phyloP scores from a whole-genome alignment of 306 rosid genomes.

The Quercus alba region DNA sequence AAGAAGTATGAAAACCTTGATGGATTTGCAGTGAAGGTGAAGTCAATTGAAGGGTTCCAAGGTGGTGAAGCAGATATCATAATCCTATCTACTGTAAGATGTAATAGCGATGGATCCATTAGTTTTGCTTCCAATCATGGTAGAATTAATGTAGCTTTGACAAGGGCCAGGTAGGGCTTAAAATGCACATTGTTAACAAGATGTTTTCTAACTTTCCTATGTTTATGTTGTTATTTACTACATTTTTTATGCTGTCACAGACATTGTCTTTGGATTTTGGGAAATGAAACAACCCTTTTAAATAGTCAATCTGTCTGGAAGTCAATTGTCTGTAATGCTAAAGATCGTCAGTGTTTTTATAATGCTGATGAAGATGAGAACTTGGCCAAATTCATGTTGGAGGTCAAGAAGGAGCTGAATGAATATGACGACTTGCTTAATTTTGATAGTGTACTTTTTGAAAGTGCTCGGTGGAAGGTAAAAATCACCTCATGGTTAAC shows the following conservation, averaged over 20 bases:
- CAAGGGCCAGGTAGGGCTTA: slow-evolving; percentile 66
- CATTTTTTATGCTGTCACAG: slow-evolving; percentile 31
- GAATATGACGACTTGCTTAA: slow-evolving; percentile 70
- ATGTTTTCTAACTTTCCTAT: not conserved
- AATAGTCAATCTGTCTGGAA: slow-evolving; percentile 55
- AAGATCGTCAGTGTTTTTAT: slow-evolving; percentile 55
- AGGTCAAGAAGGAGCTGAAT: slow-evolving; percentile 51
- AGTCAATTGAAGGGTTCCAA: slow-evolving; percentile 72
- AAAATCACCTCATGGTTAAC: not conserved
- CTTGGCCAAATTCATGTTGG: slow-evolving; percentile 54
- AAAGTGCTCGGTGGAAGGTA: slow-evolving; percentile 75
- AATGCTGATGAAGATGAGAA: slow-evolving; percentile 61
- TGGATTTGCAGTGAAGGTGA: slow-evolving; percentile 66
- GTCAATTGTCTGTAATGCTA: slow-evolving; percentile 52
- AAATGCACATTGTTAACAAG: too few species aligned
- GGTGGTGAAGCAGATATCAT: slow-evolving; percentile 80
- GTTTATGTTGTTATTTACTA: not conserved
- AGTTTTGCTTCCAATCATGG: slow-evolving; percentile 49
- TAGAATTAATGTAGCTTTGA: slow-evolving; percentile 79
- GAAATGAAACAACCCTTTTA: slow-evolving; percentile 48
- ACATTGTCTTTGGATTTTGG: slow-evolving; percentile 79
- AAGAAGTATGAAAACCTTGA: slow-evolving; percentile 26
- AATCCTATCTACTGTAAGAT: slow-evolving; percentile 71
- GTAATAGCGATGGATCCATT: slow-evolving; percentile 33
- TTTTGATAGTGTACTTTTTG: slow-evolving; percentile 51